Base-by-base conservation (phyloP, 2,329 filamentous ascomycete genomes). In the Aspergillus sp. region DNA sequence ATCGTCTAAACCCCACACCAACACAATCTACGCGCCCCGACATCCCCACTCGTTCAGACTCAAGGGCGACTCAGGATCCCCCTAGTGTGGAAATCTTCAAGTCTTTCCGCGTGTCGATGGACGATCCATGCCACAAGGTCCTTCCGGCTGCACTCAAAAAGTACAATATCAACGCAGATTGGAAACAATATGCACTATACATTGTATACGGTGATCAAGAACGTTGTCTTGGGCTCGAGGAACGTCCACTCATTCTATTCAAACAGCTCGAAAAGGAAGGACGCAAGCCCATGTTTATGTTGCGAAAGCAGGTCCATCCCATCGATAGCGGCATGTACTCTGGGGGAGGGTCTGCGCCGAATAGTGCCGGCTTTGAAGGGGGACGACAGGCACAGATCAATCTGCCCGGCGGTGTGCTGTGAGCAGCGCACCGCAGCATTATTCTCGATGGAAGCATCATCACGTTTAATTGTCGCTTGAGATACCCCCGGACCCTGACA, bases 151-250 rank as follows among this genome's bases (percentile, higher is more conserved):
- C 95, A 2, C 84, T 99, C 17, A 96, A 96, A 75, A 96, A 97
- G 75, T 99, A 99, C 79, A 95, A 98, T 73, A 99, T 99, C 80
- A 94, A 96, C 67, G 94, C 93, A 21, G 94, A 96, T 54, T 97
- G 93, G 90, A 91, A 96, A 68, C 92, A 98, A 72, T 99, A 99
- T 73, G 94, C 95, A 0, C 81, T 99, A 32, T 99, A 98, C 73
- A 99, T 99, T 74, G 95, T 99, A 3, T 96, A 97, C 70, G 95
- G 95, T n/a, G 93, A 98, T 71, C 92, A 98, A 77, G 95, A 99
- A 79, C 88, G 95, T 13, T 98, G 94, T 75, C 79, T 99, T 39
- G 92, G 90, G 0, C 82, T 96, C 66, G 90, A 98, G 60, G 95
- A 99, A 78, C 94, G 96, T 71, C 95, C 95, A 8, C 81, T 99